These are phyloP conservation scores for Alternaria brassicicola DNA, from an alignment of 2,329 filamentous ascomycete genomes.

Conservation along the genomic window DNA sequence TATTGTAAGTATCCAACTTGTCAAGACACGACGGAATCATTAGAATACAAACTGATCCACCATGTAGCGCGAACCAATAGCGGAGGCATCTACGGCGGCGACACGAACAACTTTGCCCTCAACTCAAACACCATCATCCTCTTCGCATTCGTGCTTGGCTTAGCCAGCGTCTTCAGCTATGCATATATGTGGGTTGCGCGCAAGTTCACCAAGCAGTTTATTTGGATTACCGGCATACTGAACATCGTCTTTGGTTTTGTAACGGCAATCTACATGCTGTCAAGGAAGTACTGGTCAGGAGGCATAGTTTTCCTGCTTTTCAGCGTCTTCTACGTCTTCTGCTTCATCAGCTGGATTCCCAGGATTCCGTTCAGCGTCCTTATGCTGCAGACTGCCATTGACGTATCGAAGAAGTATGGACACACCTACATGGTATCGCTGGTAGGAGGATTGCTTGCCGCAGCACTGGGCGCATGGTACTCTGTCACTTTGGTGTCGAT, in stretches of 20 bases:
- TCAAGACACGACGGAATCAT: background rate
- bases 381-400: constrained; percentile 85
- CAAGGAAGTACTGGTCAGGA: constrained; percentile 75
- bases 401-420: constrained; percentile 81
- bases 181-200: constrained; percentile 78
- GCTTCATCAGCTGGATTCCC: constrained; percentile 84
- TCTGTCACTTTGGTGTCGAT: constrained; percentile 84
- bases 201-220: constrained; percentile 84
- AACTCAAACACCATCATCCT: constrained; percentile 85
- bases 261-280: constrained; percentile 86
- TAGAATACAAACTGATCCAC: constrained; percentile 3
- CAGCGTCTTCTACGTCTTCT: constrained; percentile 76
- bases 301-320: constrained; percentile 89
- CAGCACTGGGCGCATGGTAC: constrained; percentile 83
- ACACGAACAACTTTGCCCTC: constrained; percentile 68
- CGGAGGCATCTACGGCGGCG: constrained; percentile 75
- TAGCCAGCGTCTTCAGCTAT: constrained; percentile 77
- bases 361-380: constrained; percentile 89
- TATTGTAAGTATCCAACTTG: constrained; percentile 56
- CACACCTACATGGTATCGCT: constrained; percentile 87
- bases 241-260: constrained; percentile 82
- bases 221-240: constrained; percentile 73
- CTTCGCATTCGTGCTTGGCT: constrained; percentile 76
- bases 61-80: constrained; percentile 61
- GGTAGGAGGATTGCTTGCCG: constrained; percentile 77